These are phyloP conservation scores for Aspergillus leporis DNA, from an alignment of 495 filamentous ascomycete genomes.

Conservation along the genomic window DNA sequence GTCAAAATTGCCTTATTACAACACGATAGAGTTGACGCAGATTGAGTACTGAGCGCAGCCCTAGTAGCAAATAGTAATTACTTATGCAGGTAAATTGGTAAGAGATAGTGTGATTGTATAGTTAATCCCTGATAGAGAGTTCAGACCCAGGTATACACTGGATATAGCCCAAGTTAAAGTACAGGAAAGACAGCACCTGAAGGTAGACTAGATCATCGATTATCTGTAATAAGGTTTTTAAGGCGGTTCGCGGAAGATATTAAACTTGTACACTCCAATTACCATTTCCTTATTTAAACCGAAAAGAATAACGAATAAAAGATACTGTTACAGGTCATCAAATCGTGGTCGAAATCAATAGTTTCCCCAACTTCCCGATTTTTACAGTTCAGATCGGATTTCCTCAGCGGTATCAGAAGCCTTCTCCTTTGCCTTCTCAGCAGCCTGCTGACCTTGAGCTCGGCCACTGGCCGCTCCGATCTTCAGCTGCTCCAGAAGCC, in stretches of 20 bases:
- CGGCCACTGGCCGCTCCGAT: conserved; percentile 64
- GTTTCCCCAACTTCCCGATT: background rate
- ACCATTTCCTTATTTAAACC: background rate
- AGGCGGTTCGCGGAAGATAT: background rate
- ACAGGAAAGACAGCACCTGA: no score
- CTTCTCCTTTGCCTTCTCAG: conserved; percentile 44
- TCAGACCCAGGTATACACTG: no score
- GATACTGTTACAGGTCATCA: conserved; percentile 1
- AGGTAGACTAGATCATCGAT: no score
- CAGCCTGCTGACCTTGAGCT: conserved; percentile 54
- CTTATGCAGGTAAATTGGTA: no score
- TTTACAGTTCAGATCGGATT: conserved; percentile 32
- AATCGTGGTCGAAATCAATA: background rate
- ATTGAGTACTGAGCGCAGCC: no score
- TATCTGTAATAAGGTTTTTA: background rate
- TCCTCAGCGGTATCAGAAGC: conserved; percentile 28
- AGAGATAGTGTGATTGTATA: no score
- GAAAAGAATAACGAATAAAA: conserved; percentile 3
- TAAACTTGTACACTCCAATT: background rate
- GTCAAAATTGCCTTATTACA: no score
- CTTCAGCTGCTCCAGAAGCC: conserved; percentile 61
- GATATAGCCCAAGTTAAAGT: no score
- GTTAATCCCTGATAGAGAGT: no score
- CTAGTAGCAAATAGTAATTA: no score
- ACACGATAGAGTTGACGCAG: no score